Evolutionary conservation across 352 stramenopile genomes (phyloP), one percentile per base, ranked within the genome.

Genomic region (Phytophthora meadii): DNA sequence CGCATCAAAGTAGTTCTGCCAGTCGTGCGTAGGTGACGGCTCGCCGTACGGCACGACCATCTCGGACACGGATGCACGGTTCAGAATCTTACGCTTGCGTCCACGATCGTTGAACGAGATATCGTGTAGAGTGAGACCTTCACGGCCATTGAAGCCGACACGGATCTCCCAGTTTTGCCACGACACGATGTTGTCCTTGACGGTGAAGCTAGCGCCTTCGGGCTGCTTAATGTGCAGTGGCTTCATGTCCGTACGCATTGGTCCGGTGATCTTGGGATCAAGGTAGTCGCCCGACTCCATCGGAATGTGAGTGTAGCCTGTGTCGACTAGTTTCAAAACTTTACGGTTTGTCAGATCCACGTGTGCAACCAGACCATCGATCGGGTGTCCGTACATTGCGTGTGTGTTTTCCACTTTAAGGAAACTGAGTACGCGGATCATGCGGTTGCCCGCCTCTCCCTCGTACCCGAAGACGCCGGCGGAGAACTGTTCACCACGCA

Each of bases 21-120:
- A 84, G 45, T 83, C 74, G 61, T 86, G 87, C 2, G 87, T 91
- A 5, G 82, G 72, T 24, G 74, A 70, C 0, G 86, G 86, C 64
- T 95, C 86, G 1, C 76, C 87, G 54, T 97, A 95, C 0, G 89
- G 87, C 25, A 97, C 89, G 32, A 90, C 83, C 89, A 97, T 97
- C 70, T 97, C 87, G 5, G 88, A 90, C 34, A 97, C 68, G 12
- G 72, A 81, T 0, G 74, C 78, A 22, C 87, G 84, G 61, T 93
- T 87, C 25, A 94, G 52, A 19, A 96, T 76, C 15, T 78, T 74
- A 24, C 79, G 70, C 65, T 79, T 74, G 48, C 64, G 71, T 5
- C 70, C 67, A 25, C 68, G 60, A 50, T 82, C 81, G 45, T 76
- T 94, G 22, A 55, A 72, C 14, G 57, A 72, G 25, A 72, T 64